Base-by-base conservation (phyloP, 768 basidiomycete genomes). In the button mushroom (Agaricus bisporus) region DNA sequence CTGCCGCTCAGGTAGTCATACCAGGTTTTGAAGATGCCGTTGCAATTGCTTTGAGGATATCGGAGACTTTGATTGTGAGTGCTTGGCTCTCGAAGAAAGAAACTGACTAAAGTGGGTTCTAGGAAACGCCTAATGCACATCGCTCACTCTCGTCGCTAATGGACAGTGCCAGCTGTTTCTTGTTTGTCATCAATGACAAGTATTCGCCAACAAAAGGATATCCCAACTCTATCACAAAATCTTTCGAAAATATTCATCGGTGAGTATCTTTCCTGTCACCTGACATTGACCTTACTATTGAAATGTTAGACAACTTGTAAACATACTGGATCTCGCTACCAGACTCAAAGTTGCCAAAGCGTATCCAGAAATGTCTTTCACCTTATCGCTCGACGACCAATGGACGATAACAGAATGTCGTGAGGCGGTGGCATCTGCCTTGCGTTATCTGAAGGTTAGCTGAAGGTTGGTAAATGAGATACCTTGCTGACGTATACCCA, bases 1-100 rank as follows among this genome's bases (percentile, higher is more conserved):
- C 45, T 20, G 52, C 32, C 32, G 11, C 52, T 11, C 26, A 38
- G 5, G 12, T 47, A 9, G 37, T 45, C 5, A 10, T 47, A 11
- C 52, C 52, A 6, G 52, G 52, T n/a, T 45, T 54, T 12, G n/a
- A 32, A 22, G 37, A 26, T 12, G 52, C 25, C 9, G 46, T 54
- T 28, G 44, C 36, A 41, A 25, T 46, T 2, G 44, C 45, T 3
- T 32, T 54, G 28, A 44, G 37, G 9, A 39, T 54, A 46, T 43
- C 52, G 1, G 45, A 54, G 35, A 26, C 38, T 15, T 14, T 54
- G 25, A 41, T 6, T 35, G 52, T 54, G 15, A 22, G 52, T 47
- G 15, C 12, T 41, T 29, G 28, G 20, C 12, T 41, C 26, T 18
- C 5, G n/a, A 41, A n/a, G 5, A 14, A 7, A 26, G 20, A 39